Conservation (phyloP, 345 rosid genomes). For the Salix brachista region DNA sequence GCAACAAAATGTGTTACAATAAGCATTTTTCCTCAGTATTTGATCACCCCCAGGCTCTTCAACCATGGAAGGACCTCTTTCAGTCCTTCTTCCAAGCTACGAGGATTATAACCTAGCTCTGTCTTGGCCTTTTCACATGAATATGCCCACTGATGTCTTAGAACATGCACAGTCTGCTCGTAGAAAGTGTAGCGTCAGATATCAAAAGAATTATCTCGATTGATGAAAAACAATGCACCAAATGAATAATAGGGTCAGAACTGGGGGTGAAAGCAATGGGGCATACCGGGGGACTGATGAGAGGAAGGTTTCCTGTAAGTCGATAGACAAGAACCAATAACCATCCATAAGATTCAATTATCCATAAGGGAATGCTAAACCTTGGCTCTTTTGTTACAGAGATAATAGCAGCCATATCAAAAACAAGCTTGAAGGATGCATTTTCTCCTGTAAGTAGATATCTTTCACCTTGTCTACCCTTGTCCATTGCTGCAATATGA, state of each 20-base stretch:
- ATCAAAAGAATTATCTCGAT: background rate
- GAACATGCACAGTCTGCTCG: slow-evolving; percentile 60
- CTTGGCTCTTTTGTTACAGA: slow-evolving; percentile 57
- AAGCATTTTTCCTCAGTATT: slow-evolving; percentile 34
- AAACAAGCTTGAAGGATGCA: slow-evolving; percentile 62
- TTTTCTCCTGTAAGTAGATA: slow-evolving; percentile 87
- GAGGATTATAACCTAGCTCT: slow-evolving; percentile 74
- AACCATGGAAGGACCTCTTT: slow-evolving; percentile 81
- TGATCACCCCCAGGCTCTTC: slow-evolving; percentile 58
- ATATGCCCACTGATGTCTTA: slow-evolving; percentile 88
- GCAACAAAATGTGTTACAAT: too few relatives aligned
- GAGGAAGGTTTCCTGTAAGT: slow-evolving; percentile 83
- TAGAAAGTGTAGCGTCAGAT: background rate
- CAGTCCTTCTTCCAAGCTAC: slow-evolving; percentile 74
- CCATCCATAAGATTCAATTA: slow-evolving; percentile 66
- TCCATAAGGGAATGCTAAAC: slow-evolving; percentile 63
- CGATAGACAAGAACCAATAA: slow-evolving; percentile 53
- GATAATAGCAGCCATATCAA: slow-evolving; percentile 71
- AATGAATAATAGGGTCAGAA: background rate
- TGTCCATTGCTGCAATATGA: slow-evolving; percentile 68
- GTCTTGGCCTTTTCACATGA: slow-evolving; percentile 80
- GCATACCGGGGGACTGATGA: slow-evolving; percentile 86
- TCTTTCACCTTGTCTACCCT: slow-evolving; percentile 68
- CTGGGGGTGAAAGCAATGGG: background rate
- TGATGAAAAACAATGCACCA: background rate